Conservation (phyloP, 106 monocot species). For the Iris macrosiphon region DNA sequence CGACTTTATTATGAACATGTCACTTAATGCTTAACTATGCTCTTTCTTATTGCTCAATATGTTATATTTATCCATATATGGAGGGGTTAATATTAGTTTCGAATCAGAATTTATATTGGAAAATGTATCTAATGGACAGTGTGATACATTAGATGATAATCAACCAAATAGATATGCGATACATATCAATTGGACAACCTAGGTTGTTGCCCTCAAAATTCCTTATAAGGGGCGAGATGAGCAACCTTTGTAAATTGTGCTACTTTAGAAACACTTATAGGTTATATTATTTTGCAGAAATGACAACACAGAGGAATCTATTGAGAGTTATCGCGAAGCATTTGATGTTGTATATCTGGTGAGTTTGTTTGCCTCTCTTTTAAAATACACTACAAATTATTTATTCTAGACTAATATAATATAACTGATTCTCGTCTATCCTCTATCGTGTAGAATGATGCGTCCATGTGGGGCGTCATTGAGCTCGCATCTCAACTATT, state of each 20-base stretch:
- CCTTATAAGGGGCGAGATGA: neutral
- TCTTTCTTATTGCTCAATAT: neutral
- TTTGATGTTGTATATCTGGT: conserved; percentile 60
- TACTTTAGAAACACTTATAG: neutral
- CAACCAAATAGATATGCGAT: no score
- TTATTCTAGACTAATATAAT: neutral
- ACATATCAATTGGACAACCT: no score
- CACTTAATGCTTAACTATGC: neutral
- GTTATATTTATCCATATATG: neutral
- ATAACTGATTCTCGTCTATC: neutral
- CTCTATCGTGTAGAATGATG: conserved; percentile 38
- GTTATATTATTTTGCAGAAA: conserved; percentile 27
- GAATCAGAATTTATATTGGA: neutral
- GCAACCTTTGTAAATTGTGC: neutral
- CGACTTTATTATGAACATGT: neutral
- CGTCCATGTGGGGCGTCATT: conserved; percentile 49
- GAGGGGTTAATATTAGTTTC: neutral
- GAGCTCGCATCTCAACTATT: conserved; percentile 43
- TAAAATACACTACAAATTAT: neutral
- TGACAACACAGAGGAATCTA: conserved; percentile 39
- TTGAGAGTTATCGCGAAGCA: conserved; percentile 36
- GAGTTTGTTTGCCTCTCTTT: conserved; percentile 3
- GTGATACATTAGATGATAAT: no score
- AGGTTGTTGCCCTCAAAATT: neutral
- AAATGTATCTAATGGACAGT: no score